Conservation (phyloP, 1,139 yeast genomes). For the Blastobotrys raffinosifermentans region DNA sequence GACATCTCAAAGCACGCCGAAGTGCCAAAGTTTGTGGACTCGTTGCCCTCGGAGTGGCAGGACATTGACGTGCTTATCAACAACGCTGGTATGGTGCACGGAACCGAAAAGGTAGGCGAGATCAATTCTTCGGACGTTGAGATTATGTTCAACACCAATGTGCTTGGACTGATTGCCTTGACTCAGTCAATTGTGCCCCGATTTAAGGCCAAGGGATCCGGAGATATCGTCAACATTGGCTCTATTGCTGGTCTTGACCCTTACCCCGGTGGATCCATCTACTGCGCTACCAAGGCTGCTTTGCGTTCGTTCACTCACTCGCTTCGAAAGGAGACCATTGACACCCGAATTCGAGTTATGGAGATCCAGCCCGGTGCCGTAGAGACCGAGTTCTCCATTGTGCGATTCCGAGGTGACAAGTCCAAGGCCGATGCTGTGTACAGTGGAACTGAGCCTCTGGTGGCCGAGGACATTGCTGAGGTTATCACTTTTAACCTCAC, state of each 20-base stretch:
- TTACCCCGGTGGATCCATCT: slow-evolving; percentile 79
- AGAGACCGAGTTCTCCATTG: slow-evolving; percentile 76
- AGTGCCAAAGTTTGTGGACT: slow-evolving; percentile 47
- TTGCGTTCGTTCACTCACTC: slow-evolving; percentile 70
- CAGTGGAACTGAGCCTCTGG: slow-evolving; percentile 64
- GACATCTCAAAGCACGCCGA: slow-evolving; percentile 54
- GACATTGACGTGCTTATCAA: slow-evolving; percentile 53
- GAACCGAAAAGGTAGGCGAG: slow-evolving; percentile 58
- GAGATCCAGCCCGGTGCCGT: slow-evolving; percentile 88
- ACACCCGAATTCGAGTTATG: slow-evolving; percentile 68
- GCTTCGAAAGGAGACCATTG: slow-evolving; percentile 70
- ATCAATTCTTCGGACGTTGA: slow-evolving; percentile 50
- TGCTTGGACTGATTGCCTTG: slow-evolving; percentile 60
- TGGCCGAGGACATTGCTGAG: slow-evolving; percentile 78
- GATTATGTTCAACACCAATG: slow-evolving; percentile 68
- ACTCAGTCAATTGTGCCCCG: slow-evolving; percentile 60
- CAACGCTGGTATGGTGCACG: slow-evolving; percentile 80
- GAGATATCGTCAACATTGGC: slow-evolving; percentile 79
- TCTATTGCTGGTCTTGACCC: slow-evolving; percentile 87
- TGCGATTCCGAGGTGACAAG: slow-evolving; percentile 68
- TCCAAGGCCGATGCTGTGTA: slow-evolving; percentile 67
- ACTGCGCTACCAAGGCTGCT: slow-evolving; percentile 86
- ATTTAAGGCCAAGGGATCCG: slow-evolving; percentile 53
- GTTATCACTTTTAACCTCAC: slow-evolving; percentile 63
- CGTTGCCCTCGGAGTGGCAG: slow-evolving; percentile 36